These are phyloP conservation scores for Paecilomyces variotii DNA, from an alignment of 2,329 filamentous ascomycete species.

Conservation along the genomic window DNA sequence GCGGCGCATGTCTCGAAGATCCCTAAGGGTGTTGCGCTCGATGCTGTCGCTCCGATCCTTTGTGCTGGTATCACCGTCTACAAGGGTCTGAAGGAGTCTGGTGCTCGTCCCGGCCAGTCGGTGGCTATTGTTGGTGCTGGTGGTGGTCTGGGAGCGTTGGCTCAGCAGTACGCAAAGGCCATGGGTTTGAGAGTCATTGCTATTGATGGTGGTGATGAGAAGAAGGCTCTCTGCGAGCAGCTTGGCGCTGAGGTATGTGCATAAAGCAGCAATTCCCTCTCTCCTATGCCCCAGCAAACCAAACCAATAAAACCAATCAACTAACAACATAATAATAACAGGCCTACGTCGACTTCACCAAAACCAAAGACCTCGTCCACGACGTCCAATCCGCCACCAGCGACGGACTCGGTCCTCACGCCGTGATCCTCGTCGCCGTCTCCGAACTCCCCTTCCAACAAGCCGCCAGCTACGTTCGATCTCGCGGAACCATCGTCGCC, in stretches of 20 bases:
- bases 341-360: slow-evolving; percentile 72
- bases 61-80: slow-evolving; percentile 85
- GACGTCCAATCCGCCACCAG: slow-evolving; percentile 75
- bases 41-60: slow-evolving; percentile 69
- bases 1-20: slow-evolving; percentile 77
- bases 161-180: slow-evolving; percentile 80
- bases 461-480: slow-evolving; percentile 77
- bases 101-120: slow-evolving; percentile 62
- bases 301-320: too few species aligned
- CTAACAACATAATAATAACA: slow-evolving; percentile 10
- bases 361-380: slow-evolving; percentile 66
- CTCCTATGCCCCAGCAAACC: too few species aligned
- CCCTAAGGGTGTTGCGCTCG: slow-evolving; percentile 66
- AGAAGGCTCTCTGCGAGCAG: slow-evolving; percentile 56
- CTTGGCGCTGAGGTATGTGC: slow-evolving; percentile 57
- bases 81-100: slow-evolving; percentile 80
- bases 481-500: slow-evolving; percentile 74
- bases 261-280: background rate
- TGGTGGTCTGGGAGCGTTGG: slow-evolving; percentile 71
- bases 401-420: slow-evolving; percentile 78
- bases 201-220: slow-evolving; percentile 76
- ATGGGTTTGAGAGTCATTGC: slow-evolving; percentile 77
- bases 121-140: slow-evolving; percentile 83
- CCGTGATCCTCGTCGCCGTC: slow-evolving; percentile 78
- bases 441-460: slow-evolving; percentile 93